phyloP scores from a whole-genome alignment of 2,329 filamentous ascomycete genomes.

The Pseudopithomyces chartarum region DNA sequence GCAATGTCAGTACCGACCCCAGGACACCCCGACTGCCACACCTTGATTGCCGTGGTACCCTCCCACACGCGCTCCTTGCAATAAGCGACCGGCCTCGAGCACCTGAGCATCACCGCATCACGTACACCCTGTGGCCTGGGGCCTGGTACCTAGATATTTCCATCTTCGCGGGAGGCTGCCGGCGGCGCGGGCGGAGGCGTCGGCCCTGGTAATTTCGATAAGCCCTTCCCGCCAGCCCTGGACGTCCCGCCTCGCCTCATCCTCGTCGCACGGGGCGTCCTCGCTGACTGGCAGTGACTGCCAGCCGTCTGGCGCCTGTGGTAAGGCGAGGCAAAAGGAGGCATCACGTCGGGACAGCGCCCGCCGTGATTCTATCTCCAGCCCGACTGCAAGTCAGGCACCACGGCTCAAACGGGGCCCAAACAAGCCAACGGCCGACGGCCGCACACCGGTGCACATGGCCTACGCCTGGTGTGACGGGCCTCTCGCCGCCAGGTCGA shows the following conservation, averaged over 20 bases:
- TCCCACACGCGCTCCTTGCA: not conserved
- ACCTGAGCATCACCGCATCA: too few species aligned
- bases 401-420: slow-evolving; percentile 20
- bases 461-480: slow-evolving; percentile 5
- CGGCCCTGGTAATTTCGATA: slow-evolving; percentile 3
- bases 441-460: slow-evolving; percentile 7
- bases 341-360: too few species aligned
- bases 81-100: too few species aligned
- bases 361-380: too few species aligned
- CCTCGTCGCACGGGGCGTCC: not conserved
- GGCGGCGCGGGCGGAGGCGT: not conserved
- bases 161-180: slow-evolving; percentile 4
- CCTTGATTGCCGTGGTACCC: not conserved
- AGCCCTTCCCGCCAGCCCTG: not conserved
- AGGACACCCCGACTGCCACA: too few species aligned
- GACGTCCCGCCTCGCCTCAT: not conserved
- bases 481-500: too few species aligned
- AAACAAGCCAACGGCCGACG: slow-evolving; percentile 18
- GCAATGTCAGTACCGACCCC: too few species aligned
- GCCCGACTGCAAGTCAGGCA: not conserved
- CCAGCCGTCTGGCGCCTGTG: not conserved
- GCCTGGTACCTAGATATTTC: too few species aligned
- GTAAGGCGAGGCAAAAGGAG: not conserved
- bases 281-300: not conserved
- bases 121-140: too few species aligned